phyloP scores from a whole-genome alignment of 1,284 basidiomycete species.

The Austroboletus niveus region DNA sequence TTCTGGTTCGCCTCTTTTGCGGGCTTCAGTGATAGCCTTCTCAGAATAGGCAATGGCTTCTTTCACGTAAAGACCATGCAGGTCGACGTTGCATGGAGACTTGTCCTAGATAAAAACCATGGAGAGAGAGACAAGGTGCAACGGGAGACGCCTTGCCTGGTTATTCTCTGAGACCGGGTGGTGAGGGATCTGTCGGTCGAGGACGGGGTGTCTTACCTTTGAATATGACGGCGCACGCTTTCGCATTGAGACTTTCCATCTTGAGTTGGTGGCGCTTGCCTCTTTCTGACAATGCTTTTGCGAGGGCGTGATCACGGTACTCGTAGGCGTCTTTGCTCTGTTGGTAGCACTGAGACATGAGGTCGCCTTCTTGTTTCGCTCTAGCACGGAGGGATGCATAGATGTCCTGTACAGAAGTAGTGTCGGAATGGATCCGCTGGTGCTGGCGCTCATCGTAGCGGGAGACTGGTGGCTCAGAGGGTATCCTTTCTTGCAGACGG shows the following conservation, averaged over 20 bases:
- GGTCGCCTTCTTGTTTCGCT: slow-evolving; percentile 70
- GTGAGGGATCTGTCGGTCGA: background rate
- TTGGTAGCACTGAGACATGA: slow-evolving; percentile 53
- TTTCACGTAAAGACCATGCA: slow-evolving; percentile 89
- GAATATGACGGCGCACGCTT: background rate
- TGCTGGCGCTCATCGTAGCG: background rate
- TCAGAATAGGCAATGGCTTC: slow-evolving; percentile 79
- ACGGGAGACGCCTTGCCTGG: slow-evolving; percentile 8
- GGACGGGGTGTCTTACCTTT: background rate
- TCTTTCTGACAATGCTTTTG: background rate
- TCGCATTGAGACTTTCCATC: background rate
- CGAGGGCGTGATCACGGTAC: background rate
- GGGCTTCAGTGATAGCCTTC: slow-evolving; percentile 64
- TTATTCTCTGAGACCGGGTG: slow-evolving; percentile 23
- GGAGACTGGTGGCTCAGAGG: background rate
- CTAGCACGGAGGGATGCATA: slow-evolving; percentile 66
- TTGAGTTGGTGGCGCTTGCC: background rate
- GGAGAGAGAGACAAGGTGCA: background rate
- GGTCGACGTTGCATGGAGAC: slow-evolving; percentile 71
- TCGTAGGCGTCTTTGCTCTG: background rate
- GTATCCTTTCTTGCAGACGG: background rate
- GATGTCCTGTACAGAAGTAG: slow-evolving; percentile 32
- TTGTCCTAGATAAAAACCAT: slow-evolving; percentile 46
- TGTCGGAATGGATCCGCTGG: background rate
- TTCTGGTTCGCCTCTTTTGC: slow-evolving; percentile 59